Base-by-base conservation (phyloP, 495 filamentous ascomycete genomes). In the Aspergillus haitiensis region DNA sequence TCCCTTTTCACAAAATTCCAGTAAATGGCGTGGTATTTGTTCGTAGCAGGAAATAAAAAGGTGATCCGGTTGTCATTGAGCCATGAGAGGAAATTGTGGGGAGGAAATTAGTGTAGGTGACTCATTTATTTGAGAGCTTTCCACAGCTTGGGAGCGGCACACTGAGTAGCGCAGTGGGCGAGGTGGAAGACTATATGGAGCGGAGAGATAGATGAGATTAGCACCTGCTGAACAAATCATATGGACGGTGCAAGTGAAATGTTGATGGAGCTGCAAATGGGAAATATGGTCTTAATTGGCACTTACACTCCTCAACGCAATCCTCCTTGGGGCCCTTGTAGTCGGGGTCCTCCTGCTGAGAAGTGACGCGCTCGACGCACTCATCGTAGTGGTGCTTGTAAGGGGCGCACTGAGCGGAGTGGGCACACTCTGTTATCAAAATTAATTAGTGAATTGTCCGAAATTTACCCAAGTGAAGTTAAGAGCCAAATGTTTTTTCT, bases 271-370 rank as follows among this genome's bases (percentile, higher is more conserved):
- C n/a, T 15, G n/a, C 8, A 47, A 16, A 3, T 16, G 6, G n/a
- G 27, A 18, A 16, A 47, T 18, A 16, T 9, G 9, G 6, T 11
- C 10, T 40, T 16, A 6, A n/a, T 7, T 31, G 39, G 37, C n/a
- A 85, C 93, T 80, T 87, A 97, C 94, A 98, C 83, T 98, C 94
- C 82, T 98, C 94, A 63, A 98, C 90, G 68, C 94, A 98, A 81
- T 98, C 93, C 83, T 98, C 94, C 68, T 88, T 83, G 60, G 81
- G 75, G 10, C 78, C 82, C 72, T 83, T 77, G 75, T 82, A 81
- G 70, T 82, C 79, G 64, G 82, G 86, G 66, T 82, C 79, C 66
- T 89, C 84, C 65, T 85, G 77, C 72, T 89, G 85, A 66, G 75
- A 75, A 58, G 86, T 93, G 64, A 97, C 94, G 65, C 94, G 91